Evolutionary conservation across 2,329 filamentous ascomycete species (phyloP).

Genomic region (Scedosporium apiospermum): DNA sequence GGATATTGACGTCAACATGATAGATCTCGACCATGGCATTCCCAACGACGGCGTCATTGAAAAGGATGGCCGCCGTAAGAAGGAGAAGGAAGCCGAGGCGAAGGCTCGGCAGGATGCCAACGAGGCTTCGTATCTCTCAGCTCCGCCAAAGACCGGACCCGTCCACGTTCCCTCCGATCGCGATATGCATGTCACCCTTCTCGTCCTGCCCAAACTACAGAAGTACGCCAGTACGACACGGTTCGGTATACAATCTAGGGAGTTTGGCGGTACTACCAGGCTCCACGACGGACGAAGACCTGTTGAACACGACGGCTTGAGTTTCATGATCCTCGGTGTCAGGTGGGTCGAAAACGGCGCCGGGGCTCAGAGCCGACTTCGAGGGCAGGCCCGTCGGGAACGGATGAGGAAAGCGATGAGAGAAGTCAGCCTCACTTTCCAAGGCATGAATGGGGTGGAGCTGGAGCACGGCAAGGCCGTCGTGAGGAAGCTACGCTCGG

Average conservation of each 20-base stretch:
- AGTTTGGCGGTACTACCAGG: constrained; percentile 51
- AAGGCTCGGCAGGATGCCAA: constrained; percentile 21
- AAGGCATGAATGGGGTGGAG: constrained; percentile 18
- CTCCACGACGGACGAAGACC: constrained; percentile 29
- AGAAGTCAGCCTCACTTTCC: constrained; percentile 33
- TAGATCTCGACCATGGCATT: constrained; percentile 42
- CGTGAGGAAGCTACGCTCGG: constrained; percentile 7
- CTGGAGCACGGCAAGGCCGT: constrained; percentile 16
- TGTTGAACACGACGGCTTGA: constrained; percentile 69
- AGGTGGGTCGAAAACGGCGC: constrained; percentile 78
- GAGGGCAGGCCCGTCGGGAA: constrained; percentile 46
- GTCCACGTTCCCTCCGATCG: constrained; percentile 55
- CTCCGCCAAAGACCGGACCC: constrained; percentile 51
- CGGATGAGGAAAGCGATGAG: constrained; percentile 46
- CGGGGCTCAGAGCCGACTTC: constrained; percentile 43
- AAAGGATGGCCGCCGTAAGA: constrained; percentile 19
- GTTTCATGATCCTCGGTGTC: constrained; percentile 73
- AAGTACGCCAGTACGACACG: constrained; percentile 67
- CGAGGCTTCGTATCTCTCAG: constrained; percentile 32
- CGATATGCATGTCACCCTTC: constrained; percentile 78
- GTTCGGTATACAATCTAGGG: constrained; percentile 72
- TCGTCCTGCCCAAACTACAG: constrained; percentile 72
- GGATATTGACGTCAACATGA: constrained; percentile 60
- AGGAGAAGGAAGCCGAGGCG: constrained; percentile 21
- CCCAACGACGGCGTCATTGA: constrained; percentile 11